Base-by-base conservation (phyloP, 2,329 filamentous ascomycete genomes). In the Pseudocercospora musae region DNA sequence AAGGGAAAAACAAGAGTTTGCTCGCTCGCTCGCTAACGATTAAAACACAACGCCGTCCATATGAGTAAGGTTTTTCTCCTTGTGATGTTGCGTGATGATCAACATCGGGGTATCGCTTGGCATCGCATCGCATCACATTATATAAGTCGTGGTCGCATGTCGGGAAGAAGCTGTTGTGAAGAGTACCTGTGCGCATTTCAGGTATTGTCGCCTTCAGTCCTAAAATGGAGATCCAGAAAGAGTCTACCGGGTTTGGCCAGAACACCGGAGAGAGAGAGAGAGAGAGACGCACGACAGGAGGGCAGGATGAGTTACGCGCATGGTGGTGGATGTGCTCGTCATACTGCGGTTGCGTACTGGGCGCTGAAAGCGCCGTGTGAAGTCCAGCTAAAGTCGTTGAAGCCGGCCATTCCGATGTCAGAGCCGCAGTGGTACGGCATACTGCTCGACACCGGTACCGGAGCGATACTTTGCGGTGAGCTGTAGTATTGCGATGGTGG, bases 371-470 rank as follows among this genome's bases (percentile, higher is more conserved):
- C 96, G 77, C 94, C 91, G 74, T 90, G 89, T 76, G 90, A 92
- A 70, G 89, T 91, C 91, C 92, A 96, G 70, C 90, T 91, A 76
- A 96, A 96, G 68, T 87, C 85, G 70, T 86, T 85, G 80, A 90
- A 92, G 63, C 87, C 89, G 64, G 88, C 82, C 69, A 78, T 73
- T 64, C 75, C 70, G 62, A 74, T 69, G 74, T 88, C 89, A 62
- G 92, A 86, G 71, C 92, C 91, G 78, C 94, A 98, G 71, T 86
- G 83, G 75, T 91, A 91, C 65, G 89, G 87, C 71, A 96, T 82
- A 85, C 93, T 90, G 80, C 91, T 96, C 48, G 93, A 92, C 58
- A 97, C 83, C 54, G 92, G 90, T 50, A 96, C 84, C 55, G 91
- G 86, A 21, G 90, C 86, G 48, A 87, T 85, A 62, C 89, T 87